Conservation (phyloP, 805 yeast species). For the Maudiozyma barnettii region DNA sequence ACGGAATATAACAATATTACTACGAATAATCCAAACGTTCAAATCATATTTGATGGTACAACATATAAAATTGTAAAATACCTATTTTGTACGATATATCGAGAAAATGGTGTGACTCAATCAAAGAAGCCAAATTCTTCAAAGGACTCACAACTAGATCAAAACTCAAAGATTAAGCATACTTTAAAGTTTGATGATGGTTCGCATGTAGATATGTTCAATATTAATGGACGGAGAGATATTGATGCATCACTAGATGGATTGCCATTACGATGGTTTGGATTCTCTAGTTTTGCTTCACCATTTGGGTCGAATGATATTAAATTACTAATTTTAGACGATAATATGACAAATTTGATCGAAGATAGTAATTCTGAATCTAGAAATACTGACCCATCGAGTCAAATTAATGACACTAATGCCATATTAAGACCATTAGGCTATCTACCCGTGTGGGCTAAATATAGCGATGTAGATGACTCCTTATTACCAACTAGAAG, state of each 20-base stretch:
- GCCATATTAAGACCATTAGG: conserved; percentile 14
- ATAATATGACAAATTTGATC: conserved; percentile 26
- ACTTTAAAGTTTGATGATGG: conserved; percentile 25
- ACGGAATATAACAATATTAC: conserved; percentile 1
- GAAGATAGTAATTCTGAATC: conserved; percentile 8
- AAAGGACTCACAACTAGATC: conserved; percentile 2
- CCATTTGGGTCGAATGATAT: conserved; percentile 29
- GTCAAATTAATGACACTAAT: conserved; percentile 1
- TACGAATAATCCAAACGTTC: conserved; percentile 1
- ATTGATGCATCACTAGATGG: conserved; percentile 27
- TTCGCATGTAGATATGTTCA: conserved; percentile 19
- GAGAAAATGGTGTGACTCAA: conserved; percentile 3
- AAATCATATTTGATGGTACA: not conserved
- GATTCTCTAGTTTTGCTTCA: conserved; percentile 31
- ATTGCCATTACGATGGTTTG: conserved; percentile 33
- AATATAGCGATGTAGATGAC: conserved; percentile 20
- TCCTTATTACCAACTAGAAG: conserved; percentile 22
- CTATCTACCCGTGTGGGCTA: conserved; percentile 24
- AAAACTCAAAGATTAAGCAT: conserved; percentile 17
- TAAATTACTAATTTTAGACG: conserved; percentile 28
- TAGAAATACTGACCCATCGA: not conserved
- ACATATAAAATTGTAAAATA: conserved; percentile 11
- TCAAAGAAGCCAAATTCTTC: not conserved
- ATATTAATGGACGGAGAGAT: conserved; percentile 24
- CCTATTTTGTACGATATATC: conserved; percentile 29